These are phyloP conservation scores for Pestalotiopsis sp. DNA, from an alignment of 2,329 filamentous ascomycete species.

Conservation along the genomic window DNA sequence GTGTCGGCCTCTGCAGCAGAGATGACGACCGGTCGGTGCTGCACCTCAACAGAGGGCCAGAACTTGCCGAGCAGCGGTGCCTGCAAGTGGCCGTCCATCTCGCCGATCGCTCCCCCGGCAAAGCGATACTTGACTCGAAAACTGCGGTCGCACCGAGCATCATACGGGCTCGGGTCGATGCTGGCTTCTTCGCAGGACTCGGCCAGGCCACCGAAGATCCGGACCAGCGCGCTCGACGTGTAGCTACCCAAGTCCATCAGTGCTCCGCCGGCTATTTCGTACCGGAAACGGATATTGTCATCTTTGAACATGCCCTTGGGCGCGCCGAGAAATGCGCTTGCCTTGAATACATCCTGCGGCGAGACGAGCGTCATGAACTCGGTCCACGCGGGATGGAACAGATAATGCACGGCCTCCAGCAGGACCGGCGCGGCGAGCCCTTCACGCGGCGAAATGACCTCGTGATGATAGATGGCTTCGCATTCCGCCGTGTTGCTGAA, in stretches of 20 bases:
- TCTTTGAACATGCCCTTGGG: conserved; percentile 30
- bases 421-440: conserved; percentile 35
- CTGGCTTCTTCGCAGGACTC: conserved; percentile 36
- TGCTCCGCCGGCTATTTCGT: conserved; percentile 25
- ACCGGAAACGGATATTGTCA: conserved; percentile 39
- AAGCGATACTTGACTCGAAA: conserved; percentile 36
- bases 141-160: conserved; percentile 29
- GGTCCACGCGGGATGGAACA: conserved; percentile 45
- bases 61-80: conserved; percentile 20
- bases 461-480: conserved; percentile 33
- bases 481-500: conserved; percentile 41
- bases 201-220: conserved; percentile 41
- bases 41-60: conserved; percentile 22
- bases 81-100: conserved; percentile 32
- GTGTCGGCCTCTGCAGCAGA: conserved; percentile 18
- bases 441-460: conserved; percentile 19
- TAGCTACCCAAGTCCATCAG: conserved; percentile 45
- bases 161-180: conserved; percentile 22
- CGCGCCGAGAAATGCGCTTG: conserved; percentile 26
- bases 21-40: conserved; percentile 23
- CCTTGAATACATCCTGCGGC: conserved; percentile 38
- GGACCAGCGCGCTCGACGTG: conserved; percentile 37
- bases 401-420: conserved; percentile 46
- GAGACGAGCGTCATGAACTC: conserved; percentile 38
- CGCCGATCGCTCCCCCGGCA: conserved; percentile 32